Base-by-base conservation (phyloP, 352 stramenopile species). In the Phytophthora rubi region DNA sequence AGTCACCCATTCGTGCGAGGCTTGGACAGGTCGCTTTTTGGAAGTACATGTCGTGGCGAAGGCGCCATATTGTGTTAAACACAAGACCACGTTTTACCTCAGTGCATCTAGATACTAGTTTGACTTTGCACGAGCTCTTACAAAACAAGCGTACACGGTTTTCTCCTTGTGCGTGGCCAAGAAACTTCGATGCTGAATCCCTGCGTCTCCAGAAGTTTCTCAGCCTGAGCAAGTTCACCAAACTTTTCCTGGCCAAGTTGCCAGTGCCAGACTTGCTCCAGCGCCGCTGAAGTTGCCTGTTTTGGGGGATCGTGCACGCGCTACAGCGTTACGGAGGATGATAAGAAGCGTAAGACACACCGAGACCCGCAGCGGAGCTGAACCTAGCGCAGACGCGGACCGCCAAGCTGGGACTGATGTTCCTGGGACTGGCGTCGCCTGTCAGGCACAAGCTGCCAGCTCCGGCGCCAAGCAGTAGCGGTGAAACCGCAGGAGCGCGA, bases 281-380 rank as follows among this genome's bases (percentile, higher is more conserved):
- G 21, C 48, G 35, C 59, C 51, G 26, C 49, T 42, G 55, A 28
- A 53, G 37, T 5, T 33, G 39, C 48, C 39, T 68, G 35, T 56
- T 68, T 55, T 68, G 45, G 32, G 13, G 42, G 42, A 23, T 48
- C 42, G 42, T 0, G 6, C 12, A 13, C 42, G 37, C 21, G 33
- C 28, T 33, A 3, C 33, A 33, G n/a, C 32, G 33, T 65, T 65
- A 61, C 55, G 55, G 16, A 47, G 56, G 56, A 45, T 62, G 56
- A 10, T 16, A 30, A 3, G 52, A 62, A 44, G 26, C 39, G 59
- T 37, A 48, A 37, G 23, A 32, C 57, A 65, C 59, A 52, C 48
- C 59, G 16, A 58, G 55, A 33, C 33, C 33, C 16, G 6, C 37
- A 67, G 60, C 30, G 28, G 51, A 54, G n/a, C 52, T 67, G 60